Base-by-base conservation (phyloP, 208 protist genomes). In the Trypanosoma vivax region DNA sequence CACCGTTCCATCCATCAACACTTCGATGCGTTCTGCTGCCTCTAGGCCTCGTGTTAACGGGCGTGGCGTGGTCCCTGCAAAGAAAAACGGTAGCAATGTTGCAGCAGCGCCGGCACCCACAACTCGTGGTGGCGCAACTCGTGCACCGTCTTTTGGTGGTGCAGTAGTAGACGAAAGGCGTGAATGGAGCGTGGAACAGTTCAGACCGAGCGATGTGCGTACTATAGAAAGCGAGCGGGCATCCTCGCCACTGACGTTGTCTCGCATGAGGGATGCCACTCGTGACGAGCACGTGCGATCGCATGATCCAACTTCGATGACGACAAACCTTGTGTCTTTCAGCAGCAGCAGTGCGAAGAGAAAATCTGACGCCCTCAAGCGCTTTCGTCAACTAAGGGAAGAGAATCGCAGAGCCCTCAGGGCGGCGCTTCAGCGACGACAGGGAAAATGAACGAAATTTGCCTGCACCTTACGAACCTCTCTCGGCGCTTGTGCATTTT, bases 371-470 rank as follows among this genome's bases (percentile, higher is more conserved):
- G 25, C 77, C 23, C 47, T 90, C 9, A 54, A 49, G 2, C 68
- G 83, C 49, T 73, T 83, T 63, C 43, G 59, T 30, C 66, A 69
- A 6, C 48, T 90, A 65, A 70, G 69, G 14, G 66, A 79, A 25
- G 72, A 79, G 37, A 90, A 90, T 47, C 65, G 59, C 35, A 65
- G 63, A 14, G 82, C 82, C 3, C 69, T 88, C 45, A 58, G 60
- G 21, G 63, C 56, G 40, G 70, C 72, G 13, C 38, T 73, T 16
- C 69, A 73, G 39, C 41, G 63, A 19, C 31, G 51, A 50, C 48
- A 27, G 14, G 35, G 45, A 18, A 67, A 52, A 19, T 37, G 14
- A 14, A 37, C 9, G 39, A 45, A n/a, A n/a, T n/a, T n/a, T n/a
- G n/a, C n/a, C n/a, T n/a, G n/a, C n/a, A n/a, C n/a, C n/a, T n/a